A percentile compares a stretch with the other conserved stretches of the same genome.
phyloP scores from a whole-genome alignment of 73 alveolate species.

The Paramecium caudatum region DNA sequence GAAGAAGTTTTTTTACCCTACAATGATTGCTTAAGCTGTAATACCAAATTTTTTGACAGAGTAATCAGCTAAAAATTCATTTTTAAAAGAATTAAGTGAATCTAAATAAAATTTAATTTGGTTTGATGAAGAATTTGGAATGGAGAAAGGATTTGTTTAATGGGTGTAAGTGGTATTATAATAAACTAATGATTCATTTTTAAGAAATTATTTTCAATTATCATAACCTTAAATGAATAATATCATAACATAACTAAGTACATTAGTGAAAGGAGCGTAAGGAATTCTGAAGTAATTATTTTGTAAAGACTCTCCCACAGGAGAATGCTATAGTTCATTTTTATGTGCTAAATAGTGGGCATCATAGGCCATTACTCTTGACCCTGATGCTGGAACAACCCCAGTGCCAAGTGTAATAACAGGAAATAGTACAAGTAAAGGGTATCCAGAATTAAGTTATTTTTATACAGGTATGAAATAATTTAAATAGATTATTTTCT shows the following conservation, averaged over 20 bases:
- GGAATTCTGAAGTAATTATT: neutral
- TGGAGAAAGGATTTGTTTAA: slow-evolving; percentile 32
- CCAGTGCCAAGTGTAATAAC: slow-evolving; percentile 64
- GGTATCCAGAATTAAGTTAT: slow-evolving; percentile 56
- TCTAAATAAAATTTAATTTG: slow-evolving; percentile 28
- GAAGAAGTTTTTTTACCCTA: slow-evolving; percentile 30
- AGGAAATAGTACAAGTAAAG: slow-evolving; percentile 29
- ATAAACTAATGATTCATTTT: neutral
- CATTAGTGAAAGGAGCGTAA: slow-evolving; percentile 21
- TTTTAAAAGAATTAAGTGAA: neutral
- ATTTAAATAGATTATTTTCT: slow-evolving; percentile 24
- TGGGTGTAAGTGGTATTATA: slow-evolving; percentile 45
- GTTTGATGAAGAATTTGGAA: slow-evolving; percentile 58
- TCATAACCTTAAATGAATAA: neutral
- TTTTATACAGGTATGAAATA: slow-evolving; percentile 6
- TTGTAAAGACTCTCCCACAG: slow-evolving; percentile 7
- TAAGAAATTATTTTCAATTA: slow-evolving; percentile 21
- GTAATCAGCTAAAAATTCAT: neutral
- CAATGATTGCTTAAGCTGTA: slow-evolving; percentile 34
- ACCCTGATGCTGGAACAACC: slow-evolving; percentile 38
- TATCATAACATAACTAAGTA: neutral
- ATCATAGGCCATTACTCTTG: slow-evolving; percentile 1
- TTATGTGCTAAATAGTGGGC: slow-evolving; percentile 61
- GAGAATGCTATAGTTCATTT: neutral
- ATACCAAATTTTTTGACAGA: slow-evolving; percentile 32